Evolutionary conservation across 2,329 filamentous ascomycete species (phyloP), one percentile per base, ranked within the genome.

Genomic region (Ophiosphaerella herpotricha): DNA sequence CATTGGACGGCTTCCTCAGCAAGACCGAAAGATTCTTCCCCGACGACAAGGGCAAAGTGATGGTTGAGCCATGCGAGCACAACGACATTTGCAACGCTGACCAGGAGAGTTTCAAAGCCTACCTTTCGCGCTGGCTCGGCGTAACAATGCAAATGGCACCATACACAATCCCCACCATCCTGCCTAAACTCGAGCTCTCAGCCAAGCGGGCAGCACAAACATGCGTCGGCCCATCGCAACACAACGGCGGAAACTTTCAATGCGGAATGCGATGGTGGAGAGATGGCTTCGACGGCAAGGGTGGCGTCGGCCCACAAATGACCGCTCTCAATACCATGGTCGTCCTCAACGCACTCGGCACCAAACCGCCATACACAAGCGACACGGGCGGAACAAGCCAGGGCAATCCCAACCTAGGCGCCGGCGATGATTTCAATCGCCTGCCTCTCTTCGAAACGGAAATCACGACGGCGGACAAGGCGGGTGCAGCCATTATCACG

Each of bases 271-370:
- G 69, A 13, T 80, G 77, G 77, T 72, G 63, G 44, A 68, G 63
- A 14, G 53, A 63, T 6, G 63, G 55, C 1, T 77, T 74, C 56
- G 81, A 83, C 59, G 74, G 77, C 4, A 70, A 68, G 1, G 64
- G 67, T 9, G 82, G 82, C 7, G 81, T 83, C 1, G 82, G 82
- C 2, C 78, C 84, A 64, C 78, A 83, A 68, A 82, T 85, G 80
- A 78, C 76, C 41, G 82, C 80, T 0, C 72, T 85, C 6, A 80
- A 80, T 40, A 75, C 80, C 40, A 77, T 85, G 43, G 68, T 75
- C 48, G 75, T 74, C 32, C 68, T 77, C 41, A 67, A 79, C 23
- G 73, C 80, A 8, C 48, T 68, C 11, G 50, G 61, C 7, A 70
- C 76, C 0, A 54, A 63, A 4, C 72, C 74, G 7, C 79, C 79